A percentile compares a stretch with the other conserved stretches of the same genome.
These are phyloP conservation scores for Sungouiella thailandica DNA, from an alignment of 805 yeast species.

Conservation along the genomic window DNA sequence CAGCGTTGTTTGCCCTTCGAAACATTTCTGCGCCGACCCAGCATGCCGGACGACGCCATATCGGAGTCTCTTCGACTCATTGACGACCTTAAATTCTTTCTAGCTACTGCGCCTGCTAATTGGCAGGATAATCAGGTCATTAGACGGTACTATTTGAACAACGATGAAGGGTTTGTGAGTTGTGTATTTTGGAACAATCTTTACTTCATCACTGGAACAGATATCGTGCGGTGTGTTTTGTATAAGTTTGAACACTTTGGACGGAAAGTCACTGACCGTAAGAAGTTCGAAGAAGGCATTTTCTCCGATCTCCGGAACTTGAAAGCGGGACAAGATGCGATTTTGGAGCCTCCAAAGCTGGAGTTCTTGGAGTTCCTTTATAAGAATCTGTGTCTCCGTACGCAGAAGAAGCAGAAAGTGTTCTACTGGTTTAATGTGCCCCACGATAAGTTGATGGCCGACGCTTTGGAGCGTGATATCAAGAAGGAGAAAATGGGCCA, in stretches of 20 bases:
- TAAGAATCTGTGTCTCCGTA: slow-evolving; percentile 80
- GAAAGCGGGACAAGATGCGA: slow-evolving; percentile 83
- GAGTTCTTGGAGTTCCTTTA: slow-evolving; percentile 78
- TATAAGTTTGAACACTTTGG: slow-evolving; percentile 90
- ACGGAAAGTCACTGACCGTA: slow-evolving; percentile 73
- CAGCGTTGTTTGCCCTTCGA: no score
- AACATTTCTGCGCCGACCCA: no score
- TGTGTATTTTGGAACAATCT: slow-evolving; percentile 91
- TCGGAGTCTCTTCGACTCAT: slow-evolving; percentile 55
- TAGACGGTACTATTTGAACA: slow-evolving; percentile 76
- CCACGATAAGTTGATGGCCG: slow-evolving; percentile 86
- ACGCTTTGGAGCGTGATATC: slow-evolving; percentile 88
- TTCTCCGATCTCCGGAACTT: slow-evolving; percentile 85
- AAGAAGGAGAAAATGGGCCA: slow-evolving; percentile 66
- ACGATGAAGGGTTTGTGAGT: slow-evolving; percentile 86
- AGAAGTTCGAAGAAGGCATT: slow-evolving; percentile 95
- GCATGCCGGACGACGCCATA: no score
- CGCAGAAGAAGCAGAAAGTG: slow-evolving; percentile 95
- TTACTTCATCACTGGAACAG: slow-evolving; percentile 91
- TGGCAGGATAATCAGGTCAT: slow-evolving; percentile 90
- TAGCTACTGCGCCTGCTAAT: slow-evolving; percentile 91
- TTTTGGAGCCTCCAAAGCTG: slow-evolving; percentile 82
- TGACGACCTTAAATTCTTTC: slow-evolving; percentile 77
- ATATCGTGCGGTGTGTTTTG: slow-evolving; percentile 86
- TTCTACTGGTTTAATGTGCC: slow-evolving; percentile 96